Evolutionary conservation across 805 yeast genomes (phyloP).

Genomic region (Yarrowia yakushimensis): DNA sequence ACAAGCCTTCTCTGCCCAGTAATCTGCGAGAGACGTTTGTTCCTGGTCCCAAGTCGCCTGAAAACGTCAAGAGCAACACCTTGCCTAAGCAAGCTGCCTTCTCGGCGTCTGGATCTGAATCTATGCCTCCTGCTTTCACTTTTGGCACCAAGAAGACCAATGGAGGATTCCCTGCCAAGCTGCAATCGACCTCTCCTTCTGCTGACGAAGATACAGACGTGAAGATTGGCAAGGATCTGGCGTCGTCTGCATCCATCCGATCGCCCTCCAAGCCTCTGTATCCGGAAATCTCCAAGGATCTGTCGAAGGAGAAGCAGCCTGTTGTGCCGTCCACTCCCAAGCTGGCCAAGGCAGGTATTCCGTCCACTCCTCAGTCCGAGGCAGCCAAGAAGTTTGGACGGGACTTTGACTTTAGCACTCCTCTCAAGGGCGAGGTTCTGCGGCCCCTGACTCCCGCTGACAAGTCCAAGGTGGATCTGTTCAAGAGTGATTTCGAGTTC

Average conservation of each 20-base stretch:
- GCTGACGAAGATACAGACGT: constrained; percentile 3
- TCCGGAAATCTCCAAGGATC: constrained; percentile 3
- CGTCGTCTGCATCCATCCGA: not conserved
- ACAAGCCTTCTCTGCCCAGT: constrained; percentile 1
- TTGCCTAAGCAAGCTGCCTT: not conserved
- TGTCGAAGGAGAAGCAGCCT: too few relatives aligned
- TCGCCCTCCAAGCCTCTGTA: constrained; percentile 24
- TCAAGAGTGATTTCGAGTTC: not conserved
- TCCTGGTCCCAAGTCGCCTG: constrained; percentile 10
- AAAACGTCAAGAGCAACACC: not conserved
- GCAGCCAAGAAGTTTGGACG: not conserved
- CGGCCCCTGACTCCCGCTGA: not conserved
- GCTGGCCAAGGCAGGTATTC: constrained; percentile 10
- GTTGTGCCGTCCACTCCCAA: not conserved
- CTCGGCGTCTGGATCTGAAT: not conserved
- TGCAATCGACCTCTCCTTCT: not conserved
- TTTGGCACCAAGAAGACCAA: not conserved
- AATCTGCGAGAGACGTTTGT: constrained; percentile 16
- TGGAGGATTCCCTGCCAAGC: not conserved
- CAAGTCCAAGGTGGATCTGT: constrained; percentile 5
- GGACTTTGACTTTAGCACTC: constrained; percentile 10
- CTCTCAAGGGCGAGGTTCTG: not conserved
- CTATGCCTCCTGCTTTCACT: not conserved
- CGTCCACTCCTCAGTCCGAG: constrained; percentile 16
- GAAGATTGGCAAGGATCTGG: constrained; percentile 22